phyloP scores from a whole-genome alignment of 2,329 filamentous ascomycete species.

The Diaporthe longicolla region DNA sequence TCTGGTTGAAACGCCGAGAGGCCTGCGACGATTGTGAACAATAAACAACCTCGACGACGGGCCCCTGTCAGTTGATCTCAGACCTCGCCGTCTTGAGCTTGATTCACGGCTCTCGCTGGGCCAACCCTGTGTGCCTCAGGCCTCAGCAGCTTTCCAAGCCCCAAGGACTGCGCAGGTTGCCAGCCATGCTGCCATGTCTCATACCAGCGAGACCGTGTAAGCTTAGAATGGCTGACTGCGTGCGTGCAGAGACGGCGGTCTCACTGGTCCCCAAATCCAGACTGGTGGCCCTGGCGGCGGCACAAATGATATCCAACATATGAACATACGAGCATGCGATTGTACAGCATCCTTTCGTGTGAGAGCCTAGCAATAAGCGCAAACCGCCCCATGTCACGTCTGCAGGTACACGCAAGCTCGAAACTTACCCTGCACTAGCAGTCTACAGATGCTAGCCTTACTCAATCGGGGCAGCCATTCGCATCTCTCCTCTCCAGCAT shows the following conservation, averaged over 20 bases:
- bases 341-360: background rate
- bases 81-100: conserved; percentile 22
- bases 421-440: background rate
- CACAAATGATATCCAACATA: background rate
- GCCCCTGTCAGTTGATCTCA: conserved; percentile 13
- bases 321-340: too few species aligned
- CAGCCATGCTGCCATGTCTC: background rate
- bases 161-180: background rate
- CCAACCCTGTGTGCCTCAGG: background rate
- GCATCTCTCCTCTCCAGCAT: background rate
- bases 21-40: conserved; percentile 21
- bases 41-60: background rate
- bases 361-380: conserved; percentile 11
- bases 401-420: conserved; percentile 29
- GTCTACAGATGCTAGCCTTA: background rate
- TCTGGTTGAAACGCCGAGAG: conserved; percentile 25
- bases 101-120: conserved; percentile 1
- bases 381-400: conserved; percentile 2
- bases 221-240: conserved; percentile 17
- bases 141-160: background rate
- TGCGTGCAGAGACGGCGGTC: background rate
- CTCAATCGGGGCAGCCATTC: conserved; percentile 15
- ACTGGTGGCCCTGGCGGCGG: background rate
- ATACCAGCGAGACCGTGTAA: conserved; percentile 3
- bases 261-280: background rate